Base-by-base conservation (phyloP, 2,329 filamentous ascomycete genomes). In the Aspergillus udagawae region DNA sequence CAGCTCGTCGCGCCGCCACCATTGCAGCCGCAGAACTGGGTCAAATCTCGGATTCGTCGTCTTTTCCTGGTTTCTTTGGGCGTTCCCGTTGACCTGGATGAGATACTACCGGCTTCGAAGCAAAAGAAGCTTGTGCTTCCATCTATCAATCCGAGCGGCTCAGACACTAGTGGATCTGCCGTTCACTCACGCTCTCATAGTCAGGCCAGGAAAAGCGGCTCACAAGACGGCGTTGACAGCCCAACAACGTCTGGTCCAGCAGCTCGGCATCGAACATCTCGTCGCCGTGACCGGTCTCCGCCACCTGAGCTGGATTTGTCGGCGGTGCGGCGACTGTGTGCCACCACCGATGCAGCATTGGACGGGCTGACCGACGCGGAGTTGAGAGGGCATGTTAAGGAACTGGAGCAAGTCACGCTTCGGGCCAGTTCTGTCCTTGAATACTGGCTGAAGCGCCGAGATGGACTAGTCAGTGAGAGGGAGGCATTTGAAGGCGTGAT, bases 61-160 rank as follows among this genome's bases (percentile, higher is more conserved):
- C 84, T 99, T 27, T 99, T 99, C 73, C 86, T 99, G 45, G 92
- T 99, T 54, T 97, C 92, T 1, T 84, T 99, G 0, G 94, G 94
- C 20, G 94, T 99, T 0, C 94, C 94, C 1, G 91, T 99, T 48
- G 94, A 99, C 68, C 82, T 99, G 0, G 94, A 99, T 74, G 94
- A 99, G 77, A 97, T 99, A 55, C 84, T 99, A 7, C 94, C 94
- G 0, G 92, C 93, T 0, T 96, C 91, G 12, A 97, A 97, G 75
- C 94, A 99, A 73, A 97, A 97, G 82, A 97, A 97, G 72, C 86
- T 99, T 20, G 84, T 99, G 4, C 83, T 99, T 1, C 94, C 94
- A 0, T 96, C 92, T 5, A 87, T 94, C 63, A 71, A 82, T 76
- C 51, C 82, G 75, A 59, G 81, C 73, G 53, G 77, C 71, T 61